Base-by-base conservation (phyloP, 345 rosid species). In the Citrus mangshanensis region DNA sequence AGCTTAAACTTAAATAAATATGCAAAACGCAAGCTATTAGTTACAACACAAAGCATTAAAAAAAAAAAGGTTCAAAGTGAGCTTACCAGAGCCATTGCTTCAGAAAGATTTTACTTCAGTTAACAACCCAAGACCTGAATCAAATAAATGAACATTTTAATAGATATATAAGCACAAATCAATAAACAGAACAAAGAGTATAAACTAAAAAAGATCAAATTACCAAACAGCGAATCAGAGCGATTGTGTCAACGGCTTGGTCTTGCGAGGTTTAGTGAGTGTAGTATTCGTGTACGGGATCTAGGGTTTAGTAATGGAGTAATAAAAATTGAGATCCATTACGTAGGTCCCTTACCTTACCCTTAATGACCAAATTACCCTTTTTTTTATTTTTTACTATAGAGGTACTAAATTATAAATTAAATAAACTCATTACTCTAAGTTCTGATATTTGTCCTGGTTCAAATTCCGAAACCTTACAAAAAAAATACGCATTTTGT, bases 21-120 rank as follows among this genome's bases (percentile, higher is more conserved):
- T 9, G 6, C 40, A 65, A 30, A 65, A 34, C 0, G 51, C 12
- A 68, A 38, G 30, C 30, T 51, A 38, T 1, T 1, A 51, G 37
- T 12, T 34, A 72, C 7, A 54, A 18, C 1, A 55, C 65, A 73
- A 56, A 35, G 18, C 51, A 4, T 19, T 16, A 54, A 54, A 54
- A 54, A 5, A 54, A 5, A 27, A 27, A 42, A 7, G 1, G 9
- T 7, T 2, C 21, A 51, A 42, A 64, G 16, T 49, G 61, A 34
- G 49, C 38, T 75, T 64, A 75, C 78, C 70, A 49, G 51, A 64
- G 78, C 71, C 78, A 75, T 64, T 21, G 78, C 62, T 75, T 21
- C 12, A 21, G 32, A 27, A 40, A 4, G 25, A 24, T 40, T 62
- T n/a, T 24, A 38, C 16, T 62, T 62, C 59, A 40, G 28, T 74